These are phyloP conservation scores for Lachancea kluyveri DNA, from an alignment of 805 yeast genomes.

Conservation along the genomic window DNA sequence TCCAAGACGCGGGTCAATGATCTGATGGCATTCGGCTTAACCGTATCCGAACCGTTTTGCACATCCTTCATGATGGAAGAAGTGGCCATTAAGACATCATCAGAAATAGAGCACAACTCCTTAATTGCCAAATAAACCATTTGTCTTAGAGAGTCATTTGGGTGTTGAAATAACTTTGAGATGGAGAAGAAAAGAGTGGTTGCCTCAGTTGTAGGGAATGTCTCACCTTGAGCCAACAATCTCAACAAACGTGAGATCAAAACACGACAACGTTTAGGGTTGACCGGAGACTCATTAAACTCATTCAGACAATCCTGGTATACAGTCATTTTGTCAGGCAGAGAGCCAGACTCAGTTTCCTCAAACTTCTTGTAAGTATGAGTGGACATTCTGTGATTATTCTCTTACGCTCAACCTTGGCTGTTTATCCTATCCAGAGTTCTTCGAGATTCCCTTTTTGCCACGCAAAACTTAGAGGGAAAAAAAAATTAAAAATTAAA, in stretches of 20 bases:
- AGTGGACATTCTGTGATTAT: slow-evolving; percentile 90
- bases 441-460: too few relatives aligned
- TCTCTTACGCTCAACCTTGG: too few relatives aligned
- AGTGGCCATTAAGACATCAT: slow-evolving; percentile 95
- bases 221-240: slow-evolving; percentile 78
- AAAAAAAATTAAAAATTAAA: too few relatives aligned
- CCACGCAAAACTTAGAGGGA: too few relatives aligned
- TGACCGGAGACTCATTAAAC: slow-evolving; percentile 86
- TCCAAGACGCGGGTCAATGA: slow-evolving; percentile 87
- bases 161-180: slow-evolving; percentile 91
- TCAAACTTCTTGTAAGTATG: slow-evolving; percentile 79
- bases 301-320: slow-evolving; percentile 92
- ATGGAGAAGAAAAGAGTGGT: slow-evolving; percentile 90
- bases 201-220: slow-evolving; percentile 82
- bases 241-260: slow-evolving; percentile 78
- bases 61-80: slow-evolving; percentile 97
- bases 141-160: slow-evolving; percentile 77
- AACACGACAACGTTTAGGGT: slow-evolving; percentile 79
- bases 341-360: slow-evolving; percentile 56
- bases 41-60: slow-evolving; percentile 78
- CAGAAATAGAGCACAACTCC: slow-evolving; percentile 77
- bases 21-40: slow-evolving; percentile 92
- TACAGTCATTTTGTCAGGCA: slow-evolving; percentile 94
- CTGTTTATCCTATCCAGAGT: too few relatives aligned
- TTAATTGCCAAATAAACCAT: slow-evolving; percentile 90